Conservation (phyloP, 352 stramenopile genomes). For the Globisporangium yorkense region DNA sequence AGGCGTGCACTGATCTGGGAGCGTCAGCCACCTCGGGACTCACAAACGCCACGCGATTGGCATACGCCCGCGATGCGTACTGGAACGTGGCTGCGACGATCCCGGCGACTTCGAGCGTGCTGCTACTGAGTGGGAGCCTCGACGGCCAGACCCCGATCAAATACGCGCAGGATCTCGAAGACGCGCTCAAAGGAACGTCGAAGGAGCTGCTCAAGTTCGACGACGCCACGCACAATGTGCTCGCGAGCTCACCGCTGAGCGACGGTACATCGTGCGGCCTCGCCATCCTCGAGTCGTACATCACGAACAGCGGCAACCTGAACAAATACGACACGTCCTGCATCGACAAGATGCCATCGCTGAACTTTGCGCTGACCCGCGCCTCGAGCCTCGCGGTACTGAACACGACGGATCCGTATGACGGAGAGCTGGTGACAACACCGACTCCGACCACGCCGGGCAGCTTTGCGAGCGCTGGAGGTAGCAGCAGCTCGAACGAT, state of each 20-base stretch:
- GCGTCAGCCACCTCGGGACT: slow-evolving; percentile 1
- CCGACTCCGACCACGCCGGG: slow-evolving; percentile 3
- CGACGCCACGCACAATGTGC: slow-evolving; percentile 33
- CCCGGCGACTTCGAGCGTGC: slow-evolving; percentile 30
- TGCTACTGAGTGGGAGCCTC: slow-evolving; percentile 45
- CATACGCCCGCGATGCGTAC: slow-evolving; percentile 26
- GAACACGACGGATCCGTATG: slow-evolving; percentile 38
- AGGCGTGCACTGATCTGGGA: slow-evolving; percentile 25
- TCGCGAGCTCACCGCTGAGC: slow-evolving; percentile 22
- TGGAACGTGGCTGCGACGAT: slow-evolving; percentile 27
- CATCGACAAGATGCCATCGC: slow-evolving; percentile 22
- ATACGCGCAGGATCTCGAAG: slow-evolving; percentile 37
- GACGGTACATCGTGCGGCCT: slow-evolving; percentile 39
- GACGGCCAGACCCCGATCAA: slow-evolving; percentile 35
- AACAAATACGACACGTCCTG: slow-evolving; percentile 49
- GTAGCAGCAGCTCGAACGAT: slow-evolving; percentile 8
- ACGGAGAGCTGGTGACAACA: slow-evolving; percentile 22
- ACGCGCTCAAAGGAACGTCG: slow-evolving; percentile 22
- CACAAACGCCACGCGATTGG: slow-evolving; percentile 17
- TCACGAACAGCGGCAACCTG: slow-evolving; percentile 36
- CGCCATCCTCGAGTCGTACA: slow-evolving; percentile 53
- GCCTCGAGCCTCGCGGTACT: slow-evolving; percentile 33
- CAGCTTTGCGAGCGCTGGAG: slow-evolving; percentile 8
- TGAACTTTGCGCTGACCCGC: slow-evolving; percentile 29
- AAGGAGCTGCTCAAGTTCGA: slow-evolving; percentile 49